Evolutionary conservation across 2,329 filamentous ascomycete species (phyloP).

Genomic region (Aspergillus sp.): DNA sequence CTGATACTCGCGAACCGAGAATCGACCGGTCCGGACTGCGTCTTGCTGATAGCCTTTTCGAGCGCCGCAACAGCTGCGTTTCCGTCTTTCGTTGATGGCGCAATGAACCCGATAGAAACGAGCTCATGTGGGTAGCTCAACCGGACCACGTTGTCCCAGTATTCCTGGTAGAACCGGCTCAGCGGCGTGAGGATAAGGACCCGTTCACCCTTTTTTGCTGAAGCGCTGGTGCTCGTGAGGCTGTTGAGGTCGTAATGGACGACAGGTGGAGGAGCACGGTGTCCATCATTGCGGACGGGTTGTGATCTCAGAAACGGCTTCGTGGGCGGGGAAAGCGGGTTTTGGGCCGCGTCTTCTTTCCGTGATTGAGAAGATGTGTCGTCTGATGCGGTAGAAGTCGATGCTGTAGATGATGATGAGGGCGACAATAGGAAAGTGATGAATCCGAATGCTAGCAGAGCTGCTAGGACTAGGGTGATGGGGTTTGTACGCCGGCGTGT

Average conservation of each 20-base stretch:
- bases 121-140: conserved; percentile 88
- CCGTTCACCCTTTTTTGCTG: conserved; percentile 72
- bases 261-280: conserved; percentile 67
- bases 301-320: conserved; percentile 66
- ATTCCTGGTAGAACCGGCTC: conserved; percentile 84
- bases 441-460: conserved; percentile 65
- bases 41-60: conserved; percentile 77
- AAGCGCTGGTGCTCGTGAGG: conserved; percentile 71
- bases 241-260: conserved; percentile 93
- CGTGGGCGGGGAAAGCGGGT: conserved; percentile 66
- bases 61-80: conserved; percentile 77
- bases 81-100: conserved; percentile 87
- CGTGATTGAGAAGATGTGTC: conserved; percentile 40
- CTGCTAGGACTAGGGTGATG: conserved; percentile 65
- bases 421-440: conserved; percentile 46
- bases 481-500: conserved; percentile 72
- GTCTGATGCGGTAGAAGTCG: conserved; percentile 31
- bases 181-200: conserved; percentile 90
- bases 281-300: conserved; percentile 40
- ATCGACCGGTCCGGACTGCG: conserved; percentile 73
- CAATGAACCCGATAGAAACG: conserved; percentile 91
- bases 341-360: conserved; percentile 55
- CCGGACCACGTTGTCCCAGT: conserved; percentile 87
- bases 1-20: conserved; percentile 87
- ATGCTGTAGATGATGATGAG: conserved; percentile 43